A percentile compares a stretch with the other conserved stretches of the same genome.
Conservation (phyloP, 176 grass and related monocot species). For the Tuctoria greenei region DNA sequence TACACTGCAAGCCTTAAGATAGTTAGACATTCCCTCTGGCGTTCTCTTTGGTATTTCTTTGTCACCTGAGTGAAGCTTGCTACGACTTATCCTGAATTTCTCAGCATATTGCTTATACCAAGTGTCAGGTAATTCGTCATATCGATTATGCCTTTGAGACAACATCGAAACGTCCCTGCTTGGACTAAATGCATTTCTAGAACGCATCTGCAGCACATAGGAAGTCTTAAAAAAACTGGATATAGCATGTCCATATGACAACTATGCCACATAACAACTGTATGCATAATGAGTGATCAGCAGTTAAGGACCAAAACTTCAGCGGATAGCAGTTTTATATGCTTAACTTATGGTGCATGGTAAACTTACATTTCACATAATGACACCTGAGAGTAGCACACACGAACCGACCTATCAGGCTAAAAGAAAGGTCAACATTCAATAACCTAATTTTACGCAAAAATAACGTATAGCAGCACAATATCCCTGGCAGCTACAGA, state of each 20-base stretch:
- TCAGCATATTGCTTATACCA: constrained; percentile 87
- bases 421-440: constrained; percentile 2
- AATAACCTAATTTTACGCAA: constrained; percentile 1
- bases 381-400: neutral
- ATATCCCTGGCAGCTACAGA: constrained; percentile 4
- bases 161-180: constrained; percentile 39
- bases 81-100: constrained; percentile 67
- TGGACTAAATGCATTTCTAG: constrained; percentile 56
- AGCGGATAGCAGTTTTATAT: neutral
- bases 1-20: constrained; percentile 63
- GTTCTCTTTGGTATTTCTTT: constrained; percentile 89
- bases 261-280: neutral
- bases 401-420: neutral
- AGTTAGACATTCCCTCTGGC: constrained; percentile 79
- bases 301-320: constrained; percentile 26
- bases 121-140: constrained; percentile 56
- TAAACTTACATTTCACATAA: constrained; percentile 4
- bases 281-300: neutral
- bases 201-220: constrained; percentile 50
- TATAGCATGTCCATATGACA: constrained; percentile 10
- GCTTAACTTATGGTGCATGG: constrained; percentile 1
- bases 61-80: constrained; percentile 51
- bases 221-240: neutral
- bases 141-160: constrained; percentile 58
- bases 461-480: neutral